phyloP scores from a whole-genome alignment of 2,329 filamentous ascomycete genomes.

The Sarocladiaceae sp. region DNA sequence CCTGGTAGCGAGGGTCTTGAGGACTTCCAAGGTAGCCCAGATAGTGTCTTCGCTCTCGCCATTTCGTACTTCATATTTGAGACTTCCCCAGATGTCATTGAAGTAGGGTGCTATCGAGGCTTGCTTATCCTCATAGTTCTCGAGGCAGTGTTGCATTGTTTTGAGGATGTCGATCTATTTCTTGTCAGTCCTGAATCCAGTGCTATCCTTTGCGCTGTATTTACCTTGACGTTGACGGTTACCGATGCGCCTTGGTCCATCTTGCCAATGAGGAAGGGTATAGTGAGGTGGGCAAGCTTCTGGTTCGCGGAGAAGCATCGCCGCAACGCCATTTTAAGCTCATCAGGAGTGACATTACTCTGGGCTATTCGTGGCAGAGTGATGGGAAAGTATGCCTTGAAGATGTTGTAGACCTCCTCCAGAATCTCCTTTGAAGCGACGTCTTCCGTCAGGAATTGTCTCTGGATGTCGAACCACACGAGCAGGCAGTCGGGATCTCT shows the following conservation, averaged over 20 bases:
- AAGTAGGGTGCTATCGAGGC: slow-evolving; percentile 44
- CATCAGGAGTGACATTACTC: slow-evolving; percentile 50
- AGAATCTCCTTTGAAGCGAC: slow-evolving; percentile 40
- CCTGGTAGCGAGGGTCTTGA: slow-evolving; percentile 43
- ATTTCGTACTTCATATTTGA: slow-evolving; percentile 60
- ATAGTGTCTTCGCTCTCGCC: slow-evolving; percentile 56
- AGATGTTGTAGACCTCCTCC: slow-evolving; percentile 48
- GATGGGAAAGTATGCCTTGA: slow-evolving; percentile 59
- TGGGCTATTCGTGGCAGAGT: slow-evolving; percentile 48
- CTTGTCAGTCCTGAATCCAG: slow-evolving; percentile 12
- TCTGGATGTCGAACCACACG: slow-evolving; percentile 51
- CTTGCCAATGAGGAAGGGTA: slow-evolving; percentile 53
- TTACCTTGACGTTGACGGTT: slow-evolving; percentile 53
- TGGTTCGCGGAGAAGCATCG: slow-evolving; percentile 49
- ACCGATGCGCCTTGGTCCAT: slow-evolving; percentile 56
- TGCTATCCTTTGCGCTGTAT: neutral
- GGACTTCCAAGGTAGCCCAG: slow-evolving; percentile 50
- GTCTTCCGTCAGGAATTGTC: slow-evolving; percentile 40
- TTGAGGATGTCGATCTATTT: slow-evolving; percentile 48
- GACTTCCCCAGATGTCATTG: slow-evolving; percentile 52
- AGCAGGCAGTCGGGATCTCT: slow-evolving; percentile 54
- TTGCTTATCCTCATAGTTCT: slow-evolving; percentile 41
- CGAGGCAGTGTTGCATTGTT: slow-evolving; percentile 51
- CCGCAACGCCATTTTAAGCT: slow-evolving; percentile 49
- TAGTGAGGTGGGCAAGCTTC: slow-evolving; percentile 38